A percentile compares a stretch with the other conserved stretches of the same genome.
Conservation (phyloP, 192 early-diverging fungal genomes). For the Backusella luteola region DNA sequence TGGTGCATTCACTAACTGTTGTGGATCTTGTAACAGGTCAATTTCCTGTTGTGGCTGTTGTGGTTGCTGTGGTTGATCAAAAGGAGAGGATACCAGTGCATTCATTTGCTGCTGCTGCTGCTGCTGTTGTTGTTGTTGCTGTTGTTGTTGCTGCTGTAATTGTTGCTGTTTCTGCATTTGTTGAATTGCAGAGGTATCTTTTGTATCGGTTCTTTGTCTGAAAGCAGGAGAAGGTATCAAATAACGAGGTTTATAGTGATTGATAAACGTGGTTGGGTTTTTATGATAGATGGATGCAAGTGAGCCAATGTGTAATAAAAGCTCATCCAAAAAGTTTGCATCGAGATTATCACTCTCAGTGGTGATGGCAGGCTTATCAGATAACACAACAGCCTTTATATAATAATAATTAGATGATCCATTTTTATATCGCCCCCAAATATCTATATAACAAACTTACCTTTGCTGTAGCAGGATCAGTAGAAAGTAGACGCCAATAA, state of each 20-base stretch:
- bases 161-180: neutral
- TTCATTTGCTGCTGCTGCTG: neutral
- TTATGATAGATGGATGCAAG: slow-evolving; percentile 93
- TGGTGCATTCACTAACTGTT: neutral
- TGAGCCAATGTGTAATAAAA: slow-evolving; percentile 83
- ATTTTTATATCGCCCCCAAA: too few relatives aligned
- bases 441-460: slow-evolving; percentile 12
- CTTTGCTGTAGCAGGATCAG: slow-evolving; percentile 90
- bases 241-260: slow-evolving; percentile 55
- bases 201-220: slow-evolving; percentile 23
- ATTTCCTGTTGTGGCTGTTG: slow-evolving; percentile 17
- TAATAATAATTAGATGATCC: neutral
- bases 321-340: slow-evolving; percentile 77
- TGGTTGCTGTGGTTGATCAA: neutral
- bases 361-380: slow-evolving; percentile 92
- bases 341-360: slow-evolving; percentile 94
- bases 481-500: slow-evolving; percentile 96
- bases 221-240: slow-evolving; percentile 52
- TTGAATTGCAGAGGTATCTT: neutral
- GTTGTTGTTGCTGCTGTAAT: neutral
- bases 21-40: neutral
- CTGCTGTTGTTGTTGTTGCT: neutral
- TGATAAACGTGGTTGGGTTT: slow-evolving; percentile 83
- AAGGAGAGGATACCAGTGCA: neutral
- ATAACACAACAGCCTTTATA: slow-evolving; percentile 78